phyloP scores from a whole-genome alignment of 352 stramenopile species.

The Globisporangium irregulare region DNA sequence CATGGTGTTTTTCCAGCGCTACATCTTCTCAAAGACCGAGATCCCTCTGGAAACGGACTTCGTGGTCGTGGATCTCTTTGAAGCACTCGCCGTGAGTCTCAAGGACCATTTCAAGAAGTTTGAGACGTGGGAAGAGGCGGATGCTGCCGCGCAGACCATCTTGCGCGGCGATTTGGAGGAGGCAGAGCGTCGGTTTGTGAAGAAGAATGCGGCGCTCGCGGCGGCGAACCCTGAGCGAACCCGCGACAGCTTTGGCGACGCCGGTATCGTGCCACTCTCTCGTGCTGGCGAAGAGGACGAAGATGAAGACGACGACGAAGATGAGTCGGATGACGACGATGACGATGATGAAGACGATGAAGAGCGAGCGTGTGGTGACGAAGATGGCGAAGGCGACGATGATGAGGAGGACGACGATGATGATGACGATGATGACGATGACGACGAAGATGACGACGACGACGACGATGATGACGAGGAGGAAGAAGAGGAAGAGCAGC shows the following conservation, averaged over 20 bases:
- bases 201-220: conserved; percentile 41
- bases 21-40: conserved; percentile 94
- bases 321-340: conserved; percentile 54
- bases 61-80: conserved; percentile 82
- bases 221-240: conserved; percentile 17
- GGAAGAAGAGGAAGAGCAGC: conserved; percentile 83
- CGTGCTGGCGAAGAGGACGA: conserved; percentile 38
- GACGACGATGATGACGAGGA: conserved; percentile 65
- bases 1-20: conserved; percentile 94
- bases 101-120: conserved; percentile 72
- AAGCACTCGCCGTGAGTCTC: conserved; percentile 47
- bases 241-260: conserved; percentile 14
- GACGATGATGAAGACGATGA: conserved; percentile 60
- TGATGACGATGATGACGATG: conserved; percentile 77
- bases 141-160: conserved; percentile 53
- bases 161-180: conserved; percentile 62
- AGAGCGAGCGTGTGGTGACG: conserved; percentile 25
- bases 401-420: conserved; percentile 33
- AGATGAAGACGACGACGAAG: conserved; percentile 56
- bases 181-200: conserved; percentile 56
- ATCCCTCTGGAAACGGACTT: conserved; percentile 95
- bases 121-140: conserved; percentile 77
- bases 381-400: conserved; percentile 25
- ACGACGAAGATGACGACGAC: conserved; percentile 61
- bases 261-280: conserved; percentile 28